phyloP scores from a whole-genome alignment of 257 asterid genomes.

The Jacaranda mimosifolia region DNA sequence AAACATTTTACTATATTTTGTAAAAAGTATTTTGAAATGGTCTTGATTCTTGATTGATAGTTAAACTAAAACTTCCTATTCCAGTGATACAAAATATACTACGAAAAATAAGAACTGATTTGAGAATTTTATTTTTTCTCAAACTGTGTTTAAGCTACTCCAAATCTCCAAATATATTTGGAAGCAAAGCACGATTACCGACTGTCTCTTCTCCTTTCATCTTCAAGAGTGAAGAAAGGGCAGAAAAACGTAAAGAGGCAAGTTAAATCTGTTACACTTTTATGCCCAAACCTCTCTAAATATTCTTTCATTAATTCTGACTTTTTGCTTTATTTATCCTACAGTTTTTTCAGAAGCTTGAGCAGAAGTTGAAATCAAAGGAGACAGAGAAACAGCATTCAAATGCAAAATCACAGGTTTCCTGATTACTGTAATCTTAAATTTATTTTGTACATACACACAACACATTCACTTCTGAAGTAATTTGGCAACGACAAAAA shows the following conservation, averaged over 20 bases:
- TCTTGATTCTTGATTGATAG: constrained; percentile 5
- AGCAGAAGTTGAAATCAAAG: constrained; percentile 57
- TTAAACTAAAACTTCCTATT: neutral
- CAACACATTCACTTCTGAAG: neutral
- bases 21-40: neutral
- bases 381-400: constrained; percentile 53
- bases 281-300: neutral
- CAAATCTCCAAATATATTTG: constrained; percentile 44
- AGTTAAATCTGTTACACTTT: constrained; percentile 29
- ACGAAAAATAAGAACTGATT: neutral
- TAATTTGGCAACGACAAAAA: neutral
- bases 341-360: constrained; percentile 78
- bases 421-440: constrained; percentile 17
- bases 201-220: constrained; percentile 61
- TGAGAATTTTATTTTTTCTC: neutral
- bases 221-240: constrained; percentile 89
- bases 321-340: constrained; percentile 20
- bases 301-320: constrained; percentile 32
- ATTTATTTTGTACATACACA: constrained; percentile 2
- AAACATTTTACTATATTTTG: constrained; percentile 32
- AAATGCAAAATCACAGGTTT: constrained; percentile 66
- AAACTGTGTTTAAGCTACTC: constrained; percentile 50
- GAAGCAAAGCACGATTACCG: constrained; percentile 48
- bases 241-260: constrained; percentile 85
- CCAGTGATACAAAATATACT: neutral